These are phyloP conservation scores for Lotus japonicus DNA, from an alignment of 306 rosid genomes.

Conservation along the genomic window DNA sequence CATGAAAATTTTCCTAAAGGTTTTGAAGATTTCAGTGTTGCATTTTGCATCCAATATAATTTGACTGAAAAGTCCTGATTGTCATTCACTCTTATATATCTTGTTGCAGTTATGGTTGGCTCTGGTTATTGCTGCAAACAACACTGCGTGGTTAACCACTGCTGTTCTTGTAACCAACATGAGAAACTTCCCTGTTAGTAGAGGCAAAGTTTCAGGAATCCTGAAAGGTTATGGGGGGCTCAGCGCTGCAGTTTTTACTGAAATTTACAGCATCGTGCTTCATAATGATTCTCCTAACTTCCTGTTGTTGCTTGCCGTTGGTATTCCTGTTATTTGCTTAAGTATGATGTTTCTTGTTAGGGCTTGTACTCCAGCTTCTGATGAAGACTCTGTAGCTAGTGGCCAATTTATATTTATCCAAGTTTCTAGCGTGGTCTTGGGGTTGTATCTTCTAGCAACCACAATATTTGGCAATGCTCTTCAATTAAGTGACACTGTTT, in stretches of 20 bases:
- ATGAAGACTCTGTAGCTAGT: conserved; percentile 42
- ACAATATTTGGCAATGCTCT: conserved; percentile 40
- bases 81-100: neutral
- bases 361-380: conserved; percentile 66
- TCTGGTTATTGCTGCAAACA: conserved; percentile 59
- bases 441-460: conserved; percentile 57
- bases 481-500: conserved; percentile 22
- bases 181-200: conserved; percentile 70
- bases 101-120: conserved; percentile 59
- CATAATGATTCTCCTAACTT: conserved; percentile 45
- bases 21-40: neutral
- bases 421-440: conserved; percentile 49
- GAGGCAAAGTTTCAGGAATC: conserved; percentile 66
- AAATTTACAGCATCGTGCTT: conserved; percentile 58
- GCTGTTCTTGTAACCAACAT: conserved; percentile 77
- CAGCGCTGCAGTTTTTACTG: conserved; percentile 71
- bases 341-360: conserved; percentile 62
- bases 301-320: conserved; percentile 51
- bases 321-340: conserved; percentile 58
- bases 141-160: conserved; percentile 67
- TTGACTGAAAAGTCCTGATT: neutral
- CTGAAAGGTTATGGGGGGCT: conserved; percentile 76
- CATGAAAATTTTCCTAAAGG: neutral
- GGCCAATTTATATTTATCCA: conserved; percentile 57
- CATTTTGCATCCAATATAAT: neutral